A percentile compares a stretch with the other conserved stretches of the same genome.
These are phyloP conservation scores for Pelargonium fulgidum DNA, from an alignment of 441 rosid genomes.

Conservation along the genomic window DNA sequence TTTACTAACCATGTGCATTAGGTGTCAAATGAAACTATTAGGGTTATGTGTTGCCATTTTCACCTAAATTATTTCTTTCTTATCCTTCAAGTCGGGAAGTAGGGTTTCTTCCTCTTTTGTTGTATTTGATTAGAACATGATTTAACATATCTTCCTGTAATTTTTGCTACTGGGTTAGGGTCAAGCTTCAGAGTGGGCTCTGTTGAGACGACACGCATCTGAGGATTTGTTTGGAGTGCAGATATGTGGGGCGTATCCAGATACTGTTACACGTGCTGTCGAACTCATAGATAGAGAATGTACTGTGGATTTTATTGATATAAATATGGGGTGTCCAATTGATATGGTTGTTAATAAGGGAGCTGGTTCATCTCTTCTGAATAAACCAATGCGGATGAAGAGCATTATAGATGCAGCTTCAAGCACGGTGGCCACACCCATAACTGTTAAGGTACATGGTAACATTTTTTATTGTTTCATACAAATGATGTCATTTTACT, in stretches of 20 bases:
- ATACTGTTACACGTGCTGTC: conserved; percentile 62
- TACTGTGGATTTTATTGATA: conserved; percentile 78
- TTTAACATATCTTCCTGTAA: not conserved
- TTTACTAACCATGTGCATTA: too few relatives aligned
- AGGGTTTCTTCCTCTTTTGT: not conserved
- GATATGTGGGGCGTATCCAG: conserved; percentile 80
- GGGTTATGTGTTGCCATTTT: too few relatives aligned
- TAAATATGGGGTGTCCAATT: conserved; percentile 96
- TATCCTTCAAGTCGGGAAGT: too few relatives aligned
- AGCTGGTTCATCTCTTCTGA: conserved; percentile 89
- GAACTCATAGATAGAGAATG: conserved; percentile 82
- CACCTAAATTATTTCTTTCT: too few relatives aligned
- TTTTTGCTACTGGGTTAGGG: conserved; percentile 39
- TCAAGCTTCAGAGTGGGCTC: conserved; percentile 95
- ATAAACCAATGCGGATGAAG: conserved; percentile 74
- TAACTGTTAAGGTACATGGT: conserved; percentile 69
- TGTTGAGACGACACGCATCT: conserved; percentile 77
- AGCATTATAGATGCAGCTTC: conserved; percentile 58
- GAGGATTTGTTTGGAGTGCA: conserved; percentile 88
- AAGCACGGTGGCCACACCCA: conserved; percentile 60
- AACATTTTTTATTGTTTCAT: not conserved
- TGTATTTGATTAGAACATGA: not conserved
- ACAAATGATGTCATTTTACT: conserved; percentile 8
- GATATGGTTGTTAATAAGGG: conserved; percentile 83
- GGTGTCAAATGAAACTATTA: too few relatives aligned